These are phyloP conservation scores for Limnomonas spitsbergensis DNA, from an alignment of 139 green algal species.

Conservation along the genomic window DNA sequence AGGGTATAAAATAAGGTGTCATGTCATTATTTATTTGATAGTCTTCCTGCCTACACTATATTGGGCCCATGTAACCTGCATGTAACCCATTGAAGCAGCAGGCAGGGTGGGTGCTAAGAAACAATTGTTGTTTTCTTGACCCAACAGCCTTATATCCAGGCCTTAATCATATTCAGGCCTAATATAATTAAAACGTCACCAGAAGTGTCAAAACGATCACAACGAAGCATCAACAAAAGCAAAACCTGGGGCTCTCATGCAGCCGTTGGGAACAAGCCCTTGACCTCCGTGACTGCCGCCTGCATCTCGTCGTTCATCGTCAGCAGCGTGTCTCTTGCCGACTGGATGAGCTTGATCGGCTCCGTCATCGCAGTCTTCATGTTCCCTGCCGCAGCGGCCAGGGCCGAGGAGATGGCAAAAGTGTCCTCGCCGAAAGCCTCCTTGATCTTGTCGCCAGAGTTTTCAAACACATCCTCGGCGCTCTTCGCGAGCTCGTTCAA, in stretches of 20 bases:
- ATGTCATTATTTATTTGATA: no score
- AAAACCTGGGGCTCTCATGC: not conserved
- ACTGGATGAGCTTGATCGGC: not conserved
- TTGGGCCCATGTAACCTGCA: no score
- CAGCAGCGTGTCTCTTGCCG: not conserved
- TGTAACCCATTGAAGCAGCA: no score
- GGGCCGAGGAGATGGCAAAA: not conserved
- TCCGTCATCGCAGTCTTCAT: slow-evolving; percentile 5
- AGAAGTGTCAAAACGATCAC: no score
- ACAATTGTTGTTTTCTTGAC: no score
- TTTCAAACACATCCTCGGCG: not conserved
- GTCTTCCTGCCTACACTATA: no score
- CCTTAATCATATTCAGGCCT: no score
- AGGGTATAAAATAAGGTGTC: no score
- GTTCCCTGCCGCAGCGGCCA: not conserved
- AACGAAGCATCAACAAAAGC: no score
- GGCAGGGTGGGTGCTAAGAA: no score
- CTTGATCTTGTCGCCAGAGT: slow-evolving; percentile 2
- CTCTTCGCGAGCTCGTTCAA: not conserved
- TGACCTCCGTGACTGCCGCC: not conserved
- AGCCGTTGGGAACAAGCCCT: not conserved
- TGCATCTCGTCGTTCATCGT: not conserved
- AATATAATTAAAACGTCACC: no score
- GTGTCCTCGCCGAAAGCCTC: slow-evolving; percentile 1
- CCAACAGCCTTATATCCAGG: no score